Conservation (phyloP, 495 filamentous ascomycete genomes). For the Penicillium verhagenii region DNA sequence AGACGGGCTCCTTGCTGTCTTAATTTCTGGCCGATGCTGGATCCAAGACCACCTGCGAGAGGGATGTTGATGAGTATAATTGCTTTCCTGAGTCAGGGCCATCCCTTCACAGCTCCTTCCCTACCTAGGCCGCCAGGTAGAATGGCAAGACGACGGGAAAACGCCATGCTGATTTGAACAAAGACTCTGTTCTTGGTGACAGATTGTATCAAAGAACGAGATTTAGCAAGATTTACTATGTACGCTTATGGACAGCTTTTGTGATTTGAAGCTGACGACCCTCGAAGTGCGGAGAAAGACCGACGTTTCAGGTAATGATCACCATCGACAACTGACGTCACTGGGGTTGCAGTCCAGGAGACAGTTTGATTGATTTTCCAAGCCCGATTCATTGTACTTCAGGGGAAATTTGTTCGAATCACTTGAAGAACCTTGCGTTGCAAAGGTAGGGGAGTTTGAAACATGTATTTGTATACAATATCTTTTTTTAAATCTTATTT, state of each 20-base stretch:
- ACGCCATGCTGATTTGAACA: slow-evolving; percentile 28
- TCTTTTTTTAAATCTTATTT: too few species aligned
- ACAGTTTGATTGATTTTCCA: too few species aligned
- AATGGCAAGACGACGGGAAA: slow-evolving; percentile 36
- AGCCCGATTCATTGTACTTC: too few species aligned
- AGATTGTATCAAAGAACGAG: background rate
- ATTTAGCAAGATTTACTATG: background rate
- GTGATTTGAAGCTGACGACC: background rate
- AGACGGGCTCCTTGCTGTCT: slow-evolving; percentile 35
- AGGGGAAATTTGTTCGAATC: too few species aligned
- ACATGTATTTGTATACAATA: too few species aligned
- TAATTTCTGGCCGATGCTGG: slow-evolving; percentile 40
- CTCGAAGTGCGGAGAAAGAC: background rate
- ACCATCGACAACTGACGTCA: slow-evolving; percentile 13
- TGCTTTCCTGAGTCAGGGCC: background rate
- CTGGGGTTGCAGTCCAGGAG: too few species aligned
- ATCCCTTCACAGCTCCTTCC: slow-evolving; percentile 4
- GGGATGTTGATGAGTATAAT: background rate
- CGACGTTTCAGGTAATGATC: slow-evolving; percentile 14
- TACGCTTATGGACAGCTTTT: background rate
- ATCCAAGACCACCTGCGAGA: slow-evolving; percentile 36
- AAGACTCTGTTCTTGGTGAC: background rate
- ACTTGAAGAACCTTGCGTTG: too few species aligned
- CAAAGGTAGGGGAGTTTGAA: too few species aligned
- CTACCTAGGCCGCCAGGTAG: slow-evolving; percentile 42